Conservation (phyloP, 106 monocot species). For the Dendrobium officinale region DNA sequence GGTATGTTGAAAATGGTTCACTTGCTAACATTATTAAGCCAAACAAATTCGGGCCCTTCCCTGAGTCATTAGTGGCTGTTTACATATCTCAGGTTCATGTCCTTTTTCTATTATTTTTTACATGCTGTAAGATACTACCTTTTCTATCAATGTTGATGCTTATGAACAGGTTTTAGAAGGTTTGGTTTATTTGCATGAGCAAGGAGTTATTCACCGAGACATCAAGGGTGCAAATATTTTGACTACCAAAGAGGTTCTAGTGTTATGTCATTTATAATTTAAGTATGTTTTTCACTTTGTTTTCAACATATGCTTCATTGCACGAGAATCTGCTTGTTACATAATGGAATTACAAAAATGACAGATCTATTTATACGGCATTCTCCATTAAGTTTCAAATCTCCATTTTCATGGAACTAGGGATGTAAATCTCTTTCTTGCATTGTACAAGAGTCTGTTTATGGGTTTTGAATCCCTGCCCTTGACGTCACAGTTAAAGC, state of each 20-base stretch:
- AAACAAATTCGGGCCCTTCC: conserved; percentile 96
- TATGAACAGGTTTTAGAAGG: conserved; percentile 87
- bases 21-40: conserved; percentile 97
- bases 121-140: not conserved
- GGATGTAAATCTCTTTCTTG: not conserved
- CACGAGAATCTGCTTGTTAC: not conserved
- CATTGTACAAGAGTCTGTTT: not conserved
- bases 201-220: conserved; percentile 97
- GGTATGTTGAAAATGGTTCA: conserved; percentile 98
- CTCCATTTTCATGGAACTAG: conserved; percentile 1
- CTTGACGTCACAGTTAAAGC: not conserved
- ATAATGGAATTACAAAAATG: not conserved
- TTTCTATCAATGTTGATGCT: conserved; percentile 4
- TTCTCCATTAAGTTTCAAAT: not conserved
- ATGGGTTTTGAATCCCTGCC: not conserved
- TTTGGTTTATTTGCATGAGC: conserved; percentile 92
- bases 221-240: conserved; percentile 99
- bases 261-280: not conserved
- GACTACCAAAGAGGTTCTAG: conserved; percentile 88
- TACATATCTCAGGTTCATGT: conserved; percentile 82
- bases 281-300: not conserved
- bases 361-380: not conserved
- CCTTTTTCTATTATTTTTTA: not conserved
- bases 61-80: conserved; percentile 85
- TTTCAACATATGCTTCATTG: not conserved